Percentiles rank a stretch among this genome's conserved stretches.
Conservation (phyloP, 2,329 filamentous ascomycete species). For the Colletotrichum tamarilloi region DNA sequence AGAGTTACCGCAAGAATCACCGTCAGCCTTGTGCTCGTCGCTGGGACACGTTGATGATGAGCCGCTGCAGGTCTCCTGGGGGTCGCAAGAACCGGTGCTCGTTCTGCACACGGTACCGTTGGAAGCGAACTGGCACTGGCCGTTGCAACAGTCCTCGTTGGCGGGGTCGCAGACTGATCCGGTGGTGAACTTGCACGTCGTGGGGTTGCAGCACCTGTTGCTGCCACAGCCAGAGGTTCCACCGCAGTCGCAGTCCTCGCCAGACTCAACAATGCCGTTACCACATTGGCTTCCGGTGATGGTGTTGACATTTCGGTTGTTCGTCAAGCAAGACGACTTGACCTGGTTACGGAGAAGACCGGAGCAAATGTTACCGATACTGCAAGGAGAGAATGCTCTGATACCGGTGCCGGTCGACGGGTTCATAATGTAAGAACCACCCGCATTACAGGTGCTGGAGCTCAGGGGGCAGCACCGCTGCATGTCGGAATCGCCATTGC, state of each 20-base stretch:
- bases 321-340: slow-evolving; percentile 80
- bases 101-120: slow-evolving; percentile 81
- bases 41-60: slow-evolving; percentile 77
- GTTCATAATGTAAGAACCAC: slow-evolving; percentile 92
- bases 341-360: slow-evolving; percentile 83
- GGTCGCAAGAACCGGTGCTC: slow-evolving; percentile 85
- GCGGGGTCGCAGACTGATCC: slow-evolving; percentile 81
- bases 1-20: slow-evolving; percentile 73
- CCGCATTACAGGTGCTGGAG: slow-evolving; percentile 75
- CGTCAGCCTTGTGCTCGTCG: slow-evolving; percentile 78
- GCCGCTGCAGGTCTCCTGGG: slow-evolving; percentile 85
- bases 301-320: slow-evolving; percentile 85
- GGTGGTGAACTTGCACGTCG: slow-evolving; percentile 85
- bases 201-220: slow-evolving; percentile 86
- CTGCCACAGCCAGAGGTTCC: slow-evolving; percentile 76
- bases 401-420: slow-evolving; percentile 83
- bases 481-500: slow-evolving; percentile 62
- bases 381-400: slow-evolving; percentile 85
- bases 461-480: slow-evolving; percentile 84
- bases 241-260: slow-evolving; percentile 97
- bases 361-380: slow-evolving; percentile 92
- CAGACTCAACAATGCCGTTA: slow-evolving; percentile 91
- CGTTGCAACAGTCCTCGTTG: slow-evolving; percentile 85
- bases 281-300: slow-evolving; percentile 89
- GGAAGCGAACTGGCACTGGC: slow-evolving; percentile 73